A percentile compares a stretch with the other conserved stretches of the same genome.
These are phyloP conservation scores for Royoungia palumana DNA, from an alignment of 768 basidiomycete species.

Conservation along the genomic window DNA sequence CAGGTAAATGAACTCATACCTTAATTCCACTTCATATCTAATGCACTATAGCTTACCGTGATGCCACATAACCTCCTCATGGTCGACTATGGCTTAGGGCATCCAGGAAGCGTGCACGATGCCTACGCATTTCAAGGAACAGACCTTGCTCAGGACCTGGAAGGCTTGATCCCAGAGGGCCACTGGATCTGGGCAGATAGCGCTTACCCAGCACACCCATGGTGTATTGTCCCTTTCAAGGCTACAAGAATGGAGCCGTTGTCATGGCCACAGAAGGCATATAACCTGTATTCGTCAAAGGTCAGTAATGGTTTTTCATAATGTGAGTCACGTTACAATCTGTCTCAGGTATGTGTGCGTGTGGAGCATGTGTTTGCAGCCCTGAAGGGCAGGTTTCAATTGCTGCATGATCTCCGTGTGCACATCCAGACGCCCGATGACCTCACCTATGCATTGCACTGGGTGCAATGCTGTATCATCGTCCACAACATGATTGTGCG, in stretches of 20 bases:
- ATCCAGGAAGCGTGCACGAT: conserved; percentile 11
- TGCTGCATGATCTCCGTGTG: background rate
- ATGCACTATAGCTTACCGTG: background rate
- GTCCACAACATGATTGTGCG: conserved; percentile 10
- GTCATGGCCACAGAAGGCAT: background rate
- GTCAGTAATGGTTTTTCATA: background rate
- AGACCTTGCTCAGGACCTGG: background rate
- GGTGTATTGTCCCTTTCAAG: conserved; percentile 4
- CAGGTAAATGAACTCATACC: conserved; percentile 11
- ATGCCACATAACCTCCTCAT: conserved; percentile 9
- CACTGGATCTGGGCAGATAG: conserved; percentile 15
- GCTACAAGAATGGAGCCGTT: background rate
- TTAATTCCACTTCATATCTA: background rate
- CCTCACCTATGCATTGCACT: background rate
- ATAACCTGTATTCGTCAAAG: conserved; percentile 7
- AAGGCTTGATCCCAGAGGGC: background rate
- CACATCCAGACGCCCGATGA: background rate
- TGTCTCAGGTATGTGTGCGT: background rate
- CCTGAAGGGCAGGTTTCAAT: conserved; percentile 8
- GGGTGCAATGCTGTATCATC: conserved; percentile 8
- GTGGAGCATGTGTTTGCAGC: conserved; percentile 7
- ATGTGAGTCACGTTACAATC: too few species aligned
- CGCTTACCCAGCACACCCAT: conserved; percentile 4
- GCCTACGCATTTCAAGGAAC: conserved; percentile 2
- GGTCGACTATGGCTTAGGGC: conserved; percentile 4